These are phyloP conservation scores for Plantago rigida DNA, from an alignment of 305 asterid species.

Conservation along the genomic window DNA sequence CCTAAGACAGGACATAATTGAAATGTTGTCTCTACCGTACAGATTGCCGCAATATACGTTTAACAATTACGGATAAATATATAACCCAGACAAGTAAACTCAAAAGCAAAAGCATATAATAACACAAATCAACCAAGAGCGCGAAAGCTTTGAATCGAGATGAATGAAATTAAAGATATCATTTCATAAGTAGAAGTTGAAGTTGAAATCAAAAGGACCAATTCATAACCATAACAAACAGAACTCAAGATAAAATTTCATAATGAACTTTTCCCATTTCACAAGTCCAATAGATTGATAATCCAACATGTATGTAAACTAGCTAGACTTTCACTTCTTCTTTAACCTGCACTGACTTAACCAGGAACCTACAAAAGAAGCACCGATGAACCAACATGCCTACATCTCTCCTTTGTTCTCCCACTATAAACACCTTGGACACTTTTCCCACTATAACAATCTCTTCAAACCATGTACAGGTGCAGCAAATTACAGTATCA, in stretches of 20 bases:
- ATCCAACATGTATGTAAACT: not conserved
- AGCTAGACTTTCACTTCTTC: not conserved
- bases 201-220: not conserved
- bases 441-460: slow-evolving; percentile 28
- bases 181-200: not conserved
- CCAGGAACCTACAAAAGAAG: no score
- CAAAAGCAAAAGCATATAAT: not conserved
- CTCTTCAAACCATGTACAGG: slow-evolving; percentile 49
- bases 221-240: not conserved
- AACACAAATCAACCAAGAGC: not conserved
- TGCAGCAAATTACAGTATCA: slow-evolving; percentile 28
- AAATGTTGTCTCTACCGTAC: not conserved
- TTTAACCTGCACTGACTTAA: no score
- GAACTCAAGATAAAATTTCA: not conserved
- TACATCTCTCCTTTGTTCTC: slow-evolving; percentile 12
- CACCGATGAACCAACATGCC: no score
- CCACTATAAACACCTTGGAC: slow-evolving; percentile 29
- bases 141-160: not conserved
- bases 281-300: not conserved
- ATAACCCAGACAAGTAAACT: no score
- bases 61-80: not conserved
- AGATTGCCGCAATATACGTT: not conserved
- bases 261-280: not conserved
- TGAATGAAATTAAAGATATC: no score
- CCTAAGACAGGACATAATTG: not conserved